Base-by-base conservation (phyloP, 257 asterid genomes). In the Orobanche coerulescens region DNA sequence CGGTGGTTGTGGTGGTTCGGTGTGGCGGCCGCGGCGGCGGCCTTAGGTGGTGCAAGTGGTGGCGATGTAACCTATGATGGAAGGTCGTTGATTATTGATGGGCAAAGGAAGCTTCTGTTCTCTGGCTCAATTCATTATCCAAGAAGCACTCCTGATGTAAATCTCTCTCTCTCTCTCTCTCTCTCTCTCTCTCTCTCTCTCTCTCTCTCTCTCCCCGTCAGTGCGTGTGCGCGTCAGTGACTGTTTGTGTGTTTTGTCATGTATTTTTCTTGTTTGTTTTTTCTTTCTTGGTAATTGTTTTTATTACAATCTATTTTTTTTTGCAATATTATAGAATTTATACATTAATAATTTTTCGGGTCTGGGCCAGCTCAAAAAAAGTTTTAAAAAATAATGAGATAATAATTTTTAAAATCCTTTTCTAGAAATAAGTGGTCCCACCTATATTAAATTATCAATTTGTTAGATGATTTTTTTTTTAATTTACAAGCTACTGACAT, bases 121-220 rank as follows among this genome's bases (percentile, higher is more conserved):
- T 89, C 96, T 6, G 95, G 95, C 47, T 89, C 96, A 0, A 89
- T 89, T 75, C 96, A 89, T 73, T 90, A 90, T 61, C 93, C 97
- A 10, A 64, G 97, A 66, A 84, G 95, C 67, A 87, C 97, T 0
- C 95, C 97, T 6, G 76, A 90, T 64, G 97, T 90, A 84, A 5
- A 76, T 44, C 36, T 39, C 18, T 65, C 46, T 24, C 72, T 47
- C 54, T 69, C 11, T 15, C 9, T 15, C 24, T 5, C 23, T 39
- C 18, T 65, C 46, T 24, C 72, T 47, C 54, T 69, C 11, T 15
- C 9, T 15, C 24, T 5, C 23, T 44, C 36, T 39, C 18, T 65
- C 46, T 24, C 72, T 47, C 54, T 69, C 11, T 15, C 9, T 15
- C 24, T 5, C 23, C n/a, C n/a, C n/a, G n/a, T n/a, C n/a, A n/a